A percentile compares a stretch with the other conserved stretches of the same genome.
Conservation (phyloP, 768 basidiomycete species). For the Glaciozyma martinii region DNA sequence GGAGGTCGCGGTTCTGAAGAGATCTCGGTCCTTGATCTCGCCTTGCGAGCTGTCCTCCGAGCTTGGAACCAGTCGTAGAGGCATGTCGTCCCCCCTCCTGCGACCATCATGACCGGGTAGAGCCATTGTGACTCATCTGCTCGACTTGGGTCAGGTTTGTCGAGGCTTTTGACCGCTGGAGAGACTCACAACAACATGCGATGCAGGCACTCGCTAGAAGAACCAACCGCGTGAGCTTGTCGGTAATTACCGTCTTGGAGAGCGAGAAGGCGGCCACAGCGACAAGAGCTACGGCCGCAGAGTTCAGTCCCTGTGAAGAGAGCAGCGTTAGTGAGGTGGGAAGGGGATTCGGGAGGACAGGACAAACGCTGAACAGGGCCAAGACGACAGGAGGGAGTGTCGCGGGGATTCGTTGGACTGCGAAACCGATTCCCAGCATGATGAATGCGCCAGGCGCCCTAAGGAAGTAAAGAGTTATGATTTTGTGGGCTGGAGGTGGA, state of each 20-base stretch:
- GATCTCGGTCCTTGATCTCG: too few relatives aligned
- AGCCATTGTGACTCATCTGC: conserved; percentile 48
- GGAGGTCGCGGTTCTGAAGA: neutral
- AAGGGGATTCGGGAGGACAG: neutral
- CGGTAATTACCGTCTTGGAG: conserved; percentile 46
- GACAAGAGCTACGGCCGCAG: conserved; percentile 51
- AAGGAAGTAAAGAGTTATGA: too few relatives aligned
- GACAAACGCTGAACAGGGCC: conserved; percentile 43
- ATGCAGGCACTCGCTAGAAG: conserved; percentile 45
- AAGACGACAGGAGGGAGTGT: conserved; percentile 47
- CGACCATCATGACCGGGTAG: conserved; percentile 46
- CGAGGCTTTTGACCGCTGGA: too few relatives aligned
- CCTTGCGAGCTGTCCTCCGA: too few relatives aligned
- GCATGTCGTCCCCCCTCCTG: conserved; percentile 43
- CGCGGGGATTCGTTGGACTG: conserved; percentile 44
- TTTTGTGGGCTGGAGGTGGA: neutral
- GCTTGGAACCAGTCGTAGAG: conserved; percentile 47
- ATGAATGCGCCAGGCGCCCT: conserved; percentile 46
- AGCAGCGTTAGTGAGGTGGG: too few relatives aligned
- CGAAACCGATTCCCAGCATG: conserved; percentile 48
- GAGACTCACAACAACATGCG: conserved; percentile 43
- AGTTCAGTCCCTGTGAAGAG: conserved; percentile 44
- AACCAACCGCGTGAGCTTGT: conserved; percentile 43
- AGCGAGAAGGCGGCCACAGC: conserved; percentile 50
- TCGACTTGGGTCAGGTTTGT: too few relatives aligned